Evolutionary conservation across 2,329 filamentous ascomycete species (phyloP), one percentile per base, ranked within the genome.

Genomic region (Fusarium sp.): DNA sequence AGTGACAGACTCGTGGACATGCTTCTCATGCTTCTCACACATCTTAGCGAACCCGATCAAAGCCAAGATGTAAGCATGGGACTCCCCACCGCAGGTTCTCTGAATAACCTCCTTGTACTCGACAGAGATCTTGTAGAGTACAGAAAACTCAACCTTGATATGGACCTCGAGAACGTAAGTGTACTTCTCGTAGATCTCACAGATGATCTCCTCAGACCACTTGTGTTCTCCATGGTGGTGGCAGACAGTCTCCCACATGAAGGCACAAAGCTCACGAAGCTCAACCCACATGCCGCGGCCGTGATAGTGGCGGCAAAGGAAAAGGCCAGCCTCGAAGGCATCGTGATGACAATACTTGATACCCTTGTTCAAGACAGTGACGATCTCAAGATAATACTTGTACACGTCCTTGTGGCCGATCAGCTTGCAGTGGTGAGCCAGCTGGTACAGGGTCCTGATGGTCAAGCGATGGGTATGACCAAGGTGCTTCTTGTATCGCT

Each of bases 31-130:
- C 38, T 79, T 78, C 68, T 86, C 84, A 66, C 84, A 86, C 27
- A 86, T 73, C 50, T 80, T 80, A 6, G 83, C 84, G 30, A 85
- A 78, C 1, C 79, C 75, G 16, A 82, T 76, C 63, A 79, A 62
- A 7, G 80, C 80, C 38, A 75, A 66, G 47, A 79, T 70, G 22
- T 77, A 73, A 25, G 77, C 72, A 18, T 72, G 72, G 6, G 73
- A 73, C 10, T 74, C 63, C 25, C 60, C 57, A 27, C 82, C 78
- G 69, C 79, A 80, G 34, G 82, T 74, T 30, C 78, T 80, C 32
- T 78, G 80, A 11, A 83, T 83, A 0, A 82, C 81, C 62, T 84
- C 81, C 60, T 83, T 83, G 70, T 86, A 86, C 73, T 86, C 81
- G 8, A 82, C 79, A 0, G 84, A 80, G 24, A 87, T 77, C 71